Evolutionary conservation across 2,329 filamentous ascomycete species (phyloP), one percentile per base, ranked within the genome.

Genomic region (Ophiognomonia clavigignenti-juglandacearum): DNA sequence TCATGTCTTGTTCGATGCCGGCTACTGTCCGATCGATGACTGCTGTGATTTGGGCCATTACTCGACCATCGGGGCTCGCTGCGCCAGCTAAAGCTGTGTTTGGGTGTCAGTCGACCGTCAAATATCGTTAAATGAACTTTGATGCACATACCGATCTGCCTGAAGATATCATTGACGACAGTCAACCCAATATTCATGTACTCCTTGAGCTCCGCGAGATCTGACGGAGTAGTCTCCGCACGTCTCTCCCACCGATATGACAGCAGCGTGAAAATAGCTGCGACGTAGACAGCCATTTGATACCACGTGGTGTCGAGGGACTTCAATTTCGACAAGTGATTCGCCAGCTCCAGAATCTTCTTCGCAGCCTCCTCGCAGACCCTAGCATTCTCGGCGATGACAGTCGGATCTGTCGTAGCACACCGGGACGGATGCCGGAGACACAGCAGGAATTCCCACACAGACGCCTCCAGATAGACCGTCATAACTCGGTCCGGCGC

Each of bases 231-330:
- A 10, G 80, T 77, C 9, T 77, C 71, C 40, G 79, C 77, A 24
- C 83, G 74, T 39, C 83, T 77, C 59, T 88, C 78, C 70, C 81
- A 87, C 46, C 83, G 76, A 2, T 80, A 78, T 39, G 86, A 87
- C 0, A 92, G 67, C 13, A 78, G 82, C 0, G 85, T 86, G 56
- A 89, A 87, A 47, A 88, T 82, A 22, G 85, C 85, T 36, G 84
- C 80, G 11, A 87, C 74, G 58, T 87, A 88, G 6, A 87, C 76
- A 0, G 86, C 83, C 40, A 81, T 74, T 39, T 85, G 83, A 56
- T 87, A 86, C 85, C 86, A 91, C 1, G 86, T 88, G 1, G 85
- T 87, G 58, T 92, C 87, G 4, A 91, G 67, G 37, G 80, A 82
- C 58, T 85, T 86, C 48, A 82, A 70, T 54, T 73, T 74, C 48